A percentile compares a stretch with the other conserved stretches of the same genome.
phyloP scores from a whole-genome alignment of 495 filamentous ascomycete genomes.

The Tuber magnatum region DNA sequence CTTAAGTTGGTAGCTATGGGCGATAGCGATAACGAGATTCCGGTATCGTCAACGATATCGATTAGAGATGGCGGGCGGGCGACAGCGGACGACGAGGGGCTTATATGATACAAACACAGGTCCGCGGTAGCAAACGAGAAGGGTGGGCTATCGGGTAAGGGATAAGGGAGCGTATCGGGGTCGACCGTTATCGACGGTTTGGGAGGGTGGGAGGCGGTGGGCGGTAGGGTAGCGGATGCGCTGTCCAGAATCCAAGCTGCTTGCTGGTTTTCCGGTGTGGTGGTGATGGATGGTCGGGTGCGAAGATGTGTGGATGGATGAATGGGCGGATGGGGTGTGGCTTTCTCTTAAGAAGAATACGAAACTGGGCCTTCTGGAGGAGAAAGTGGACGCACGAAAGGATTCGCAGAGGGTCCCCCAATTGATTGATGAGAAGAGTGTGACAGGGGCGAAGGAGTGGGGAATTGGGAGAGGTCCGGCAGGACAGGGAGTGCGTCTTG shows the following conservation, averaged over 20 bases:
- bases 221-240: slow-evolving; percentile 1
- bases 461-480: not conserved
- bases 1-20: slow-evolving; percentile 26
- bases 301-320: slow-evolving; percentile 32
- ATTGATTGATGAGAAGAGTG: not conserved
- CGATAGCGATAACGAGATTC: slow-evolving; percentile 24
- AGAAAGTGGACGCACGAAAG: slow-evolving; percentile 6
- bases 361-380: slow-evolving; percentile 31
- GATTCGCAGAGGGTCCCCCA: not conserved
- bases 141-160: slow-evolving; percentile 29
- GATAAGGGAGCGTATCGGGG: slow-evolving; percentile 36
- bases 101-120: slow-evolving; percentile 29
- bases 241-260: slow-evolving; percentile 1
- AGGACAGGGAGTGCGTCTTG: not conserved
- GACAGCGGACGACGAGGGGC: slow-evolving; percentile 20
- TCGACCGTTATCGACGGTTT: slow-evolving; percentile 26
- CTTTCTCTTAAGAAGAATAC: slow-evolving; percentile 20
- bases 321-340: slow-evolving; percentile 24
- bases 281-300: slow-evolving; percentile 3
- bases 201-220: slow-evolving; percentile 16
- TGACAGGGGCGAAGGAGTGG: not conserved
- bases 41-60: slow-evolving; percentile 39
- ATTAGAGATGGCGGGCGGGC: slow-evolving; percentile 31
- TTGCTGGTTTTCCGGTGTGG: not conserved
- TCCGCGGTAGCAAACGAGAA: slow-evolving; percentile 16